Evolutionary conservation across 2,329 filamentous ascomycete species (phyloP), one percentile per base, ranked within the genome.

Genomic region (Aspergillus ochraceoroseus): DNA sequence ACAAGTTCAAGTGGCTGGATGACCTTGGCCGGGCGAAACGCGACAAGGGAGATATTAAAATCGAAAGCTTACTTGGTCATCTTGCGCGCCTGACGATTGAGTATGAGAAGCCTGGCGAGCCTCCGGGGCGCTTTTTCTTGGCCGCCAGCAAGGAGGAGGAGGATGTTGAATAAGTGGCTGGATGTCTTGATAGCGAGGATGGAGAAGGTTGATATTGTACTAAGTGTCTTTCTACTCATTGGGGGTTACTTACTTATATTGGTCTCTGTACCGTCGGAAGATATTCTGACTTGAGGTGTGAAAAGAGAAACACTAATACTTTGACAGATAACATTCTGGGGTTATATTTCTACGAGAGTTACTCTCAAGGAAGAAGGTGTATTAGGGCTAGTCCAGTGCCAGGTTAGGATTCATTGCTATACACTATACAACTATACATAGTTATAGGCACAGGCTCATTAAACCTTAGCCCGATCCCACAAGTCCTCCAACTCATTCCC

Each of bases 21-120:
- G 61, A 74, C 43, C 61, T 74, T 6, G 71, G 71, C 43, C 70
- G 71, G 40, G 61, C 63, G 46, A 68, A 66, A 56, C 65, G 70
- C 19, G 67, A 59, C 48, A 68, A 66, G 46, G 66, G 69, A 13
- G 71, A 74, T 45, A 65, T 72, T 33, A 66, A 70, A 48, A 70
- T 74, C 52, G 71, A 74, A 62, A 74, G 70, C 49, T 58, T 74
- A 39, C 61, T 74, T 25, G 68, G 63, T 11, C 70, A 73, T 46
- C 62, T 74, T 29, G 59, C 70, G 43, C 70, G 71, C 38, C 56
- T 74, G 23, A 69, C 68, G 11, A 47, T 74, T 34, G 71, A 74
- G 53, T 71, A 74, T 47, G 70, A 74, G 53, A 59, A 64, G 38
- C 67, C 69, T 31, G 68, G 68, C 6, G 61, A 67, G 51, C 61